Evolutionary conservation across 352 stramenopile genomes (phyloP), one percentile per base, ranked within the genome.

Genomic region (Aphanomyces cochlioides): DNA sequence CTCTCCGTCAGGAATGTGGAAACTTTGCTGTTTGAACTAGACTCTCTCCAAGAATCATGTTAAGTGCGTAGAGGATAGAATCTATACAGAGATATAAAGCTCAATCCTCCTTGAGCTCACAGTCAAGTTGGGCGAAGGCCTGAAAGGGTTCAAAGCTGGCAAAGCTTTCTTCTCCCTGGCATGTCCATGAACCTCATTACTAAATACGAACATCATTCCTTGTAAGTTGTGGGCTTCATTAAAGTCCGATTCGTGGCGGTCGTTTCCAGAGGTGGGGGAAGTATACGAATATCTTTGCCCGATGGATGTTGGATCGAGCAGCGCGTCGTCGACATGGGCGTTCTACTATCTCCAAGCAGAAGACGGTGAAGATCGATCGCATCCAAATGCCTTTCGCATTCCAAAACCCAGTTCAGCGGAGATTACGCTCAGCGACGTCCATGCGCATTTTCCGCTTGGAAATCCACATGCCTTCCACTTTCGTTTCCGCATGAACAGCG

Each of bases 301-400:
- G 6, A 61, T 67, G 45, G 59, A 67, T 41, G 28, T 28, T 28
- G 28, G 28, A 28, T 28, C 28, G 28, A 28, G 28, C 28, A 28
- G 28, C 28, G 28, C 28, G 28, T 28, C 28, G 28, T 28, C 77
- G 36, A 67, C 90, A 47, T 94, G 87, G 87, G 85, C 81, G 56
- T 94, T 94, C 76, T 94, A 94, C 82, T 92, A 92, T 73, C 83
- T 94, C 73, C 87, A 94, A 76, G 87, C 84, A 15, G 87, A 94
- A 73, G 87, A 94, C 63, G 87, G 87, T 15, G 87, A 94, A 72
- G 87, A 94, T 64, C 81, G 85, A 41, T 81, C 81, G 54, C 87
- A 94, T 72, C 87, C 87, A 40, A 94, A 94, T 63, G 87, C 87
- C 37, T 94, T 92, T 76, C 79, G 79, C 21, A 81, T 89, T 64